A percentile compares a stretch with the other conserved stretches of the same genome.
phyloP scores from a whole-genome alignment of 768 basidiomycete genomes.

The Sistotremastrum suecicum region DNA sequence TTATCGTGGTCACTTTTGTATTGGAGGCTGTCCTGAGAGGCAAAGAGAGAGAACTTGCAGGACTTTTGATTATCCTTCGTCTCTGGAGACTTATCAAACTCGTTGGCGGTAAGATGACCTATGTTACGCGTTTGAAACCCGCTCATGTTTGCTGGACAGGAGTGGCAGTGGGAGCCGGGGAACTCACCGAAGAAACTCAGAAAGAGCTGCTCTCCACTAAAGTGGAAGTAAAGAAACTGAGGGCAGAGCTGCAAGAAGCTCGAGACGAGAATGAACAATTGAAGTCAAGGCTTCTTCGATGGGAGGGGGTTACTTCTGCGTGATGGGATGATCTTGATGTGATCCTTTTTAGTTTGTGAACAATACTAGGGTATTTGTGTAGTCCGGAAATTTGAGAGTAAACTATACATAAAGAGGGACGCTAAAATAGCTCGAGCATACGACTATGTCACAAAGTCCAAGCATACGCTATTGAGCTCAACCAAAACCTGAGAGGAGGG shows the following conservation, averaged over 20 bases:
- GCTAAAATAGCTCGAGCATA: too few species aligned
- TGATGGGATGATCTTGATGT: too few species aligned
- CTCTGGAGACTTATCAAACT: constrained; percentile 73
- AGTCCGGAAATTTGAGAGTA: too few species aligned
- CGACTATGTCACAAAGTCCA: too few species aligned
- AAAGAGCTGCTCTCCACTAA: constrained; percentile 36
- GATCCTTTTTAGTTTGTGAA: too few species aligned
- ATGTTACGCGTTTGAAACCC: constrained; percentile 17
- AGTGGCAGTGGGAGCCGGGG: constrained; percentile 61
- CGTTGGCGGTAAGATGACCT: constrained; percentile 34
- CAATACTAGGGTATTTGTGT: too few species aligned
- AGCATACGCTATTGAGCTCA: too few species aligned
- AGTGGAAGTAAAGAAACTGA: constrained; percentile 31
- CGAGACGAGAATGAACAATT: constrained; percentile 44
- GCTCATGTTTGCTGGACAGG: constrained; percentile 25
- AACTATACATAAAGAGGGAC: too few species aligned
- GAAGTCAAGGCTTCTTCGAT: not conserved
- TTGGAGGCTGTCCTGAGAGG: constrained; percentile 60
- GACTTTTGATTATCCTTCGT: constrained; percentile 57
- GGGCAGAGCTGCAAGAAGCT: constrained; percentile 27
- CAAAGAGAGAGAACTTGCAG: constrained; percentile 53
- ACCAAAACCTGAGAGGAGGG: too few species aligned
- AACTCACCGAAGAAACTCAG: constrained; percentile 42
- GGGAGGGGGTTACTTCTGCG: too few species aligned
- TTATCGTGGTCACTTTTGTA: constrained; percentile 61